Evolutionary conservation across 176 grass and related monocot species (phyloP).

Genomic region (Hsuehochloa calcarea): DNA sequence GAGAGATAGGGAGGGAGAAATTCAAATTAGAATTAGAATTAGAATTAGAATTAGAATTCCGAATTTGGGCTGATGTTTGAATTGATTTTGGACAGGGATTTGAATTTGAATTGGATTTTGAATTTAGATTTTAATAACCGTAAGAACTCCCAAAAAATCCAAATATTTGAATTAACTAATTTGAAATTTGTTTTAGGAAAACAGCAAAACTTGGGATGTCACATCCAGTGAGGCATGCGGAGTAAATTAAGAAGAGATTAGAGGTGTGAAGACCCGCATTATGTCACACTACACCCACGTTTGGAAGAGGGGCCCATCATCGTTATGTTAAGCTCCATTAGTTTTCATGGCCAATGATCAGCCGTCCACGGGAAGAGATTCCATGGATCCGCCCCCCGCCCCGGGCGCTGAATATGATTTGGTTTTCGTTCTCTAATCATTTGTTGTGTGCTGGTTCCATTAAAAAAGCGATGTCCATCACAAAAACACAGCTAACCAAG

Average conservation of each 20-base stretch:
- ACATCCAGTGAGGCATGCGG: not conserved
- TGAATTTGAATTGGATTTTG: too few species aligned
- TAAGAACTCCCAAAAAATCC: too few species aligned
- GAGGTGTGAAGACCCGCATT: not conserved
- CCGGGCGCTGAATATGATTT: not conserved
- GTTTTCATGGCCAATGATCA: not conserved
- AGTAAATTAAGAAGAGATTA: not conserved
- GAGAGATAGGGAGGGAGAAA: too few species aligned
- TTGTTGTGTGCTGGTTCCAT: not conserved
- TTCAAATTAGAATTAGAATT: too few species aligned
- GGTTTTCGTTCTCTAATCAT: not conserved
- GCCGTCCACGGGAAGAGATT: slow-evolving; percentile 13
- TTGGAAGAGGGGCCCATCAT: not conserved
- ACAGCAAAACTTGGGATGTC: too few species aligned
- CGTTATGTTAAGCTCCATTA: not conserved
- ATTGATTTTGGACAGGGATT: too few species aligned
- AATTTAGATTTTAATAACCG: too few species aligned
- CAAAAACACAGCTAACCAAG: slow-evolving; percentile 13
- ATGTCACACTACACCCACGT: not conserved
- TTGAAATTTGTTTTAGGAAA: too few species aligned
- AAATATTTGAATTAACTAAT: too few species aligned
- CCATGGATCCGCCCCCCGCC: not conserved
- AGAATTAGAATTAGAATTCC: too few species aligned
- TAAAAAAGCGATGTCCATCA: slow-evolving; percentile 10
- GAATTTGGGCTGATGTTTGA: too few species aligned